A percentile compares a stretch with the other conserved stretches of the same genome.
Conservation (phyloP, 2,329 filamentous ascomycete genomes). For the Nothomitra cinnamomea region DNA sequence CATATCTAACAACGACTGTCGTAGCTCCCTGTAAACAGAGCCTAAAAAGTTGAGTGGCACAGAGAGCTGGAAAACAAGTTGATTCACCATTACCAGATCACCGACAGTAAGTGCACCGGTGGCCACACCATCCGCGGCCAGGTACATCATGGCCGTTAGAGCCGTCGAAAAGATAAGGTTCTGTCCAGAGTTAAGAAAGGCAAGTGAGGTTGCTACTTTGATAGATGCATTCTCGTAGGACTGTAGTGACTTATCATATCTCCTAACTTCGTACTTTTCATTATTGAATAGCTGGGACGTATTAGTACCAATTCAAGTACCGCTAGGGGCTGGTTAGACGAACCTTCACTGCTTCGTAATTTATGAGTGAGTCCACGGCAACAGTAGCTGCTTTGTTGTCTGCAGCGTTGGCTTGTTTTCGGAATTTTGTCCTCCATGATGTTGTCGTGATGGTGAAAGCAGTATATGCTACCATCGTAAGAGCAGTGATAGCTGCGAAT, state of each 20-base stretch:
- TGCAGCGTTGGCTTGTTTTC: constrained; percentile 85
- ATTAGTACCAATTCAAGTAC: not conserved
- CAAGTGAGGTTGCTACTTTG: constrained; percentile 86
- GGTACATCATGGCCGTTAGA: constrained; percentile 94
- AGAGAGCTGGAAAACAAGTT: constrained; percentile 93
- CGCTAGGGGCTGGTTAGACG: not conserved
- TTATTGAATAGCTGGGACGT: constrained; percentile 72
- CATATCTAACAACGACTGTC: constrained; percentile 94
- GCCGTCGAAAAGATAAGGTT: constrained; percentile 95
- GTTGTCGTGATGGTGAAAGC: constrained; percentile 97
- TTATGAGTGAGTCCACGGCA: constrained; percentile 91
- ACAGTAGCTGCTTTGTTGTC: constrained; percentile 93
- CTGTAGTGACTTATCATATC: constrained; percentile 75
- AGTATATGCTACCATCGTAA: constrained; percentile 86
- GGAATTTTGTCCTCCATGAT: constrained; percentile 91
- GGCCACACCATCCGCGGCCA: constrained; percentile 80
- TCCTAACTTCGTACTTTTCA: constrained; percentile 78
- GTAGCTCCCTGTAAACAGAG: constrained; percentile 90
- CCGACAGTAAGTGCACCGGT: constrained; percentile 71
- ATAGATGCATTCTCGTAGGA: constrained; percentile 89
- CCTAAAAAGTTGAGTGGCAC: constrained; percentile 95
- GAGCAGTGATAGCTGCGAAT: constrained; percentile 77
- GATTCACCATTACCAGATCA: constrained; percentile 96
- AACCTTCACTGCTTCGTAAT: constrained; percentile 90
- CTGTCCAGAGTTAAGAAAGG: constrained; percentile 85